A percentile compares a stretch with the other conserved stretches of the same genome.
These are phyloP conservation scores for Candida pini DNA, from an alignment of 805 yeast genomes.

Conservation along the genomic window DNA sequence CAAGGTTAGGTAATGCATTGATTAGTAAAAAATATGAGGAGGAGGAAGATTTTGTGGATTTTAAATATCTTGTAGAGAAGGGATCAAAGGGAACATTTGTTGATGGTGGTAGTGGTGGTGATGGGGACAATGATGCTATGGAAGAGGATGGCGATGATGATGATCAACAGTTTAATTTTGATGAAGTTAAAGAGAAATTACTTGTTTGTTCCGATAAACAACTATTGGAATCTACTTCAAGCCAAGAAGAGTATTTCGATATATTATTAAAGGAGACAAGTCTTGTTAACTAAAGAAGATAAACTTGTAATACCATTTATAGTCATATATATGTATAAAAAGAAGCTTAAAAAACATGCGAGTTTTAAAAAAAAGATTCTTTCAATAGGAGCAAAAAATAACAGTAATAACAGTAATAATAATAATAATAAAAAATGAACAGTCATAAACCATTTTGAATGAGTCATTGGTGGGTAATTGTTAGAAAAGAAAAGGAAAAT, in stretches of 20 bases:
- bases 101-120: constrained; percentile 11
- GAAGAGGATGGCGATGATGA: not conserved
- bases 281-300: not conserved
- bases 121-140: not conserved
- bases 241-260: constrained; percentile 29
- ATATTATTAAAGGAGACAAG: constrained; percentile 22
- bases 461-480: too few species aligned
- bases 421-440: too few species aligned
- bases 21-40: constrained; percentile 56
- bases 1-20: constrained; percentile 64
- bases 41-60: constrained; percentile 45
- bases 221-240: constrained; percentile 17
- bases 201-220: constrained; percentile 18
- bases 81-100: constrained; percentile 21
- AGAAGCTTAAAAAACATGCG: too few species aligned
- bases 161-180: constrained; percentile 15
- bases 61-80: constrained; percentile 42
- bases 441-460: too few species aligned
- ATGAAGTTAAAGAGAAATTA: constrained; percentile 13
- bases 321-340: too few species aligned
- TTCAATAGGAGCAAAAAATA: too few species aligned
- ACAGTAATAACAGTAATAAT: constrained; percentile 1
- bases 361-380: too few species aligned
- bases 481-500: too few species aligned
- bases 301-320: not conserved